These are phyloP conservation scores for Phaeosphaeriaceae sp. DNA, from an alignment of 2,329 filamentous ascomycete genomes.

Conservation along the genomic window DNA sequence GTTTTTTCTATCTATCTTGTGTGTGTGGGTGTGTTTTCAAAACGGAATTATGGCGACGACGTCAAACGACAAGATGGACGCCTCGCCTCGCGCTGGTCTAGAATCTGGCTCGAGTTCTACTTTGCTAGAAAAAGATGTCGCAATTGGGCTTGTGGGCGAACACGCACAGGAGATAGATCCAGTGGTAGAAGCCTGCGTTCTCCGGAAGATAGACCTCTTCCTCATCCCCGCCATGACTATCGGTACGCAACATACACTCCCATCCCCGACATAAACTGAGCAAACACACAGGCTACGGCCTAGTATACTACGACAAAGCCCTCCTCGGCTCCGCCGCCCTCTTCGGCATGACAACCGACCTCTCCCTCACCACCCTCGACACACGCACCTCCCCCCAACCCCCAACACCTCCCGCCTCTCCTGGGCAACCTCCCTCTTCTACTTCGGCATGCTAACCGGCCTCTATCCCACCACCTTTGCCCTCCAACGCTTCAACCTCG, in stretches of 20 bases:
- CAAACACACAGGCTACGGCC: constrained; percentile 59
- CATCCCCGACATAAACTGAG: neutral
- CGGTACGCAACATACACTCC: constrained; percentile 26
- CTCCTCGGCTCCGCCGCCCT: constrained; percentile 75
- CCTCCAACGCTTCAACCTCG: constrained; percentile 70
- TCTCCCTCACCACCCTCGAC: constrained; percentile 63
- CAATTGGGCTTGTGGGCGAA: constrained; percentile 66
- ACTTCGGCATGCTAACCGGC: constrained; percentile 78
- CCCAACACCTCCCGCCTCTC: constrained; percentile 71
- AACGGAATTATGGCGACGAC: too few relatives aligned
- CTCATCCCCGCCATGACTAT: constrained; percentile 70
- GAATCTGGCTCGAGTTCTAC: constrained; percentile 24
- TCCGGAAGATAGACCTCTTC: constrained; percentile 71
- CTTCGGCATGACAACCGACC: constrained; percentile 77
- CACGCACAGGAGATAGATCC: constrained; percentile 62
- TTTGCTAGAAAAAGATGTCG: constrained; percentile 59
- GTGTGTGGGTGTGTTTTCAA: too few relatives aligned
- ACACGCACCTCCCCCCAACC: constrained; percentile 59
- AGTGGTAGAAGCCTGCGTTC: constrained; percentile 60
- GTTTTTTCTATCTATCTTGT: too few relatives aligned
- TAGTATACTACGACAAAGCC: constrained; percentile 77
- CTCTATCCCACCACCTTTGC: constrained; percentile 76
- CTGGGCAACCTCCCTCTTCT: constrained; percentile 81
- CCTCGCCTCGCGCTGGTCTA: neutral
- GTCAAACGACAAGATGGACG: neutral